phyloP scores from a whole-genome alignment of 345 rosid genomes.

The Eucalyptus pauciflora region DNA sequence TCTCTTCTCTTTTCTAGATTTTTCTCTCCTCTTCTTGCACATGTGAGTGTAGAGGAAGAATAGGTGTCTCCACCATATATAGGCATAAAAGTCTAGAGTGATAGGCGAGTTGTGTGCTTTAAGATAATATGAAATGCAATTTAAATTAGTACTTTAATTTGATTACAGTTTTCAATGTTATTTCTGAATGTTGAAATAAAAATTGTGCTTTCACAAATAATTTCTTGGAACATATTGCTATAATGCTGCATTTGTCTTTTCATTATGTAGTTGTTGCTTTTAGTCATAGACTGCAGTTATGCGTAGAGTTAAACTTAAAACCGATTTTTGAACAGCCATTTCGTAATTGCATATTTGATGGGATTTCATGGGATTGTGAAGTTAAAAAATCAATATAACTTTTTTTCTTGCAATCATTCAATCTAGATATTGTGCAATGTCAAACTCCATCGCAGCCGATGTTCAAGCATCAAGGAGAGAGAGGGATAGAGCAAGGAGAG shows the following conservation, averaged over 20 bases:
- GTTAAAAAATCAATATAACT: too few species aligned
- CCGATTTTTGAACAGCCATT: neutral
- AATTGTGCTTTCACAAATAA: neutral
- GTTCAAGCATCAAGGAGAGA: neutral
- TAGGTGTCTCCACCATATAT: neutral
- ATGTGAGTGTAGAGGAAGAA: neutral
- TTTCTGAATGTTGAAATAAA: neutral
- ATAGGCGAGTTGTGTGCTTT: neutral
- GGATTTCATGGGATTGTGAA: neutral
- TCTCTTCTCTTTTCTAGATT: neutral
- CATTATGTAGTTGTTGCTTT: neutral
- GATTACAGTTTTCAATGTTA: neutral
- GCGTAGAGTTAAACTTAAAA: neutral
- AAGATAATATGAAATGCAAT: too few species aligned
- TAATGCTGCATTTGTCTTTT: neutral
- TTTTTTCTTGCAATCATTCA: too few species aligned
- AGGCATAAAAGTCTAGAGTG: neutral
- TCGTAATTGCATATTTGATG: neutral
- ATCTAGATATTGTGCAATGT: too few species aligned
- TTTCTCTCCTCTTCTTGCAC: neutral
- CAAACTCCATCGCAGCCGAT: too few species aligned
- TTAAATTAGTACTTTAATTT: too few species aligned
- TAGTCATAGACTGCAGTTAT: neutral
- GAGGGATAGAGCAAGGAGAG: too few species aligned
- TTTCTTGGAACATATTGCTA: neutral